Percentiles rank a stretch among this genome's conserved stretches.
phyloP scores from a whole-genome alignment of 2,329 filamentous ascomycete genomes.

The Coniochaeta ligniaria region DNA sequence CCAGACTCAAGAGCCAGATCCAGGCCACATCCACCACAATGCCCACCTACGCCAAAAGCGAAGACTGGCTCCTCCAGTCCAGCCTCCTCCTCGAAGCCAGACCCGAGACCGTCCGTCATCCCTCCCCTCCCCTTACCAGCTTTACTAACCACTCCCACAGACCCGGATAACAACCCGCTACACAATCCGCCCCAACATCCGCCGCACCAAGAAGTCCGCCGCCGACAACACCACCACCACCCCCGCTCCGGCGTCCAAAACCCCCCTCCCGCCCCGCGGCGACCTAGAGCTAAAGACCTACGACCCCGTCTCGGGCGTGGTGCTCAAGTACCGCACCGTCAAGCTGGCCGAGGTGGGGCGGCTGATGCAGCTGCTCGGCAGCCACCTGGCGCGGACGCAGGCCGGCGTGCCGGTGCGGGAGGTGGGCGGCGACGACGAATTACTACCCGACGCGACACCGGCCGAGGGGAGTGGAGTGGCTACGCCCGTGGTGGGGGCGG shows the following conservation, averaged over 20 bases:
- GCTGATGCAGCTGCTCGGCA: constrained; percentile 66
- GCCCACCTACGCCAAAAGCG: constrained; percentile 58
- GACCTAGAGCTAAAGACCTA: constrained; percentile 82
- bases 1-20: neutral
- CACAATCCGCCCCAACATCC: constrained; percentile 51
- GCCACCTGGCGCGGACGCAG: constrained; percentile 58
- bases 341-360: constrained; percentile 87
- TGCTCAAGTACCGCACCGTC: constrained; percentile 84
- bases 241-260: constrained; percentile 6
- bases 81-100: constrained; percentile 77
- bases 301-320: constrained; percentile 72
- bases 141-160: constrained; percentile 34
- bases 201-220: constrained; percentile 16
- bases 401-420: constrained; percentile 40
- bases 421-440: constrained; percentile 27
- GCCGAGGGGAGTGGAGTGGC: constrained; percentile 23
- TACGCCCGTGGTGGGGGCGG: constrained; percentile 19
- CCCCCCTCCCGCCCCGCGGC: constrained; percentile 47
- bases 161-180: constrained; percentile 92
- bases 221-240: constrained; percentile 9
- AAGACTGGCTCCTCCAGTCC: constrained; percentile 90
- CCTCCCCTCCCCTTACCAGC: constrained; percentile 2
- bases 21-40: neutral
- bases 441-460: constrained; percentile 29
- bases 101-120: constrained; percentile 64